A percentile compares a stretch with the other conserved stretches of the same genome.
Evolutionary conservation across 176 grass and related monocot genomes (phyloP).

Genomic region (Oryza brachyantha): DNA sequence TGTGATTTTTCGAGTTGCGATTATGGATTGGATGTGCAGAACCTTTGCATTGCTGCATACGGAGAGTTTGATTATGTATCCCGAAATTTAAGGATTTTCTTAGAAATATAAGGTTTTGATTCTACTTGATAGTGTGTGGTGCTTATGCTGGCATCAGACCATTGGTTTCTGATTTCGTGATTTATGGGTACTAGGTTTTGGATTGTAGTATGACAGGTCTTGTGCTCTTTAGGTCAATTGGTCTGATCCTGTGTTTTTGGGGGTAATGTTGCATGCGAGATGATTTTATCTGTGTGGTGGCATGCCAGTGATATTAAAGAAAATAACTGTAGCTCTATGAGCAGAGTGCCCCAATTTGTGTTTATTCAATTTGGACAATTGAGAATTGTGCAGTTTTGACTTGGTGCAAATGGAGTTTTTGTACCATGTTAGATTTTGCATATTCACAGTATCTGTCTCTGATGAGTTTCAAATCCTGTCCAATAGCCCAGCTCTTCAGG

Average conservation of each 20-base stretch:
- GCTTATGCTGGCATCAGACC: background rate
- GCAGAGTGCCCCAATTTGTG: background rate
- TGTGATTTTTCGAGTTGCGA: background rate
- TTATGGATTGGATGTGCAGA: background rate
- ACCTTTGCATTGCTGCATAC: constrained; percentile 14
- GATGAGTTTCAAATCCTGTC: background rate
- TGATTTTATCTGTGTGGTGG: background rate
- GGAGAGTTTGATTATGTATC: background rate
- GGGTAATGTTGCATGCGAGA: background rate
- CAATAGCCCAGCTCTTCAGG: background rate
- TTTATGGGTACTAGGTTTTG: background rate
- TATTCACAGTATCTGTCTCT: background rate
- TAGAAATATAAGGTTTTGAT: background rate
- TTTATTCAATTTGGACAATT: background rate
- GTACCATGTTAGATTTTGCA: background rate
- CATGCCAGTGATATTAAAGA: background rate
- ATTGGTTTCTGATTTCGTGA: background rate
- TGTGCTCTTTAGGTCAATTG: background rate
- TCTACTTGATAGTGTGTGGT: background rate
- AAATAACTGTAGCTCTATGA: background rate
- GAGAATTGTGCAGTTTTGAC: background rate
- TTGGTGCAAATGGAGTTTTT: constrained; percentile 2
- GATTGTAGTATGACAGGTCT: background rate
- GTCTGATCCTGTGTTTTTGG: background rate
- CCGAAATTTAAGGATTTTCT: background rate